Evolutionary conservation across 495 filamentous ascomycete species (phyloP).

Genomic region (Penicillium psychrofluorescens): DNA sequence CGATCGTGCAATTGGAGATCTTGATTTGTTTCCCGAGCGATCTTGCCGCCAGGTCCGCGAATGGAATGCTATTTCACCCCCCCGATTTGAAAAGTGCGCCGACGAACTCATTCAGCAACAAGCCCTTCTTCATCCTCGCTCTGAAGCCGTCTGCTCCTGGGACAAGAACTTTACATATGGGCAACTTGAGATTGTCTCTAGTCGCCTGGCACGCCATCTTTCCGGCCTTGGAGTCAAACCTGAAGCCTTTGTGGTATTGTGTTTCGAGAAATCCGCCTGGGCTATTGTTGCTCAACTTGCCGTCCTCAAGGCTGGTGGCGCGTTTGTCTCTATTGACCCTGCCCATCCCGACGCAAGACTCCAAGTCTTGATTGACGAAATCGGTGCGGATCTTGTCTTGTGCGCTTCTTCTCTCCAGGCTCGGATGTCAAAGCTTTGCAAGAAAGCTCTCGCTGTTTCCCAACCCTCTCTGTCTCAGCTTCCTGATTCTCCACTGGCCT

Average conservation of each 20-base stretch:
- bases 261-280: slow-evolving; percentile 52
- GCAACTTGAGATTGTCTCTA: slow-evolving; percentile 33
- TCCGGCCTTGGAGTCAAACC: slow-evolving; percentile 34
- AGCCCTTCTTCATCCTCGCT: slow-evolving; percentile 17
- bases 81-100: slow-evolving; percentile 31
- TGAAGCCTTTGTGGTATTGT: slow-evolving; percentile 44
- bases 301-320: slow-evolving; percentile 52
- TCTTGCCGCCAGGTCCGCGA: slow-evolving; percentile 23
- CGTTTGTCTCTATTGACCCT: slow-evolving; percentile 52
- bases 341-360: slow-evolving; percentile 48
- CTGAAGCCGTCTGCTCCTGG: slow-evolving; percentile 39
- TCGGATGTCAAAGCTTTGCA: slow-evolving; percentile 24
- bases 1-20: slow-evolving; percentile 20
- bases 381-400: slow-evolving; percentile 31
- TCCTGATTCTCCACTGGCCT: slow-evolving; percentile 11
- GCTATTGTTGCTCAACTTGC: slow-evolving; percentile 45
- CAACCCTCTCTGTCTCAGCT: slow-evolving; percentile 22
- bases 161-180: slow-evolving; percentile 42
- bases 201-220: slow-evolving; percentile 26
- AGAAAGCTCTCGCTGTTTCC: slow-evolving; percentile 22
- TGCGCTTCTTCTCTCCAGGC: slow-evolving; percentile 25
- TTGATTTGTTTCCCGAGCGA: slow-evolving; percentile 24
- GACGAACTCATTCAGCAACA: slow-evolving; percentile 43
- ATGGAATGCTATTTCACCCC: slow-evolving; percentile 28
- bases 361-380: slow-evolving; percentile 43